A percentile compares a stretch with the other conserved stretches of the same genome.
These are phyloP conservation scores for Leccinellum albellum DNA, from an alignment of 768 basidiomycete species.

Conservation along the genomic window DNA sequence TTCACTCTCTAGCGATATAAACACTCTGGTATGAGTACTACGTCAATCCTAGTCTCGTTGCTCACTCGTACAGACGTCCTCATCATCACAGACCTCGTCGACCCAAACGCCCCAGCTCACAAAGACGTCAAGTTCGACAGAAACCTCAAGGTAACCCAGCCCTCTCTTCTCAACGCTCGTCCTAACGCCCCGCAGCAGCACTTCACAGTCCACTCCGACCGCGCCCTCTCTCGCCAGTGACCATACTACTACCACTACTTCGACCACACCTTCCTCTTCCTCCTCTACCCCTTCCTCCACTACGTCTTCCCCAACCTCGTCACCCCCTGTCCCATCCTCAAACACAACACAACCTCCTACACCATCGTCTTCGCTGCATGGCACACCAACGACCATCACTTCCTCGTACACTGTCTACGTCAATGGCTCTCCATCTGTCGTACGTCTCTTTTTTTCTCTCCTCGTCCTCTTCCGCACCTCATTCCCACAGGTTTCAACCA, in stretches of 20 bases:
- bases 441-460: constrained; percentile 6
- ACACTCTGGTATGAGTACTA: background rate
- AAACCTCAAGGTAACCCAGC: constrained; percentile 10
- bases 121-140: background rate
- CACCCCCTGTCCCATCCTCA: background rate
- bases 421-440: constrained; percentile 12
- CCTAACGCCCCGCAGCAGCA: constrained; percentile 1
- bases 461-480: background rate
- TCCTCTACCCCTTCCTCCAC: background rate
- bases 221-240: constrained; percentile 5
- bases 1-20: background rate
- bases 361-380: constrained; percentile 1
- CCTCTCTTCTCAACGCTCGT: background rate
- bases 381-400: constrained; percentile 15
- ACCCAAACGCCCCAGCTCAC: background rate
- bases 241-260: background rate
- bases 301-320: background rate
- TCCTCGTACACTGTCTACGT: constrained; percentile 18
- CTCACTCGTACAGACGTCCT: background rate
- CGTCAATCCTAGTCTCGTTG: background rate
- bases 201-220: constrained; percentile 1
- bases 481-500: constrained; percentile 10
- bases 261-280: background rate
- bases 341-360: background rate
- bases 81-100: background rate